Evolutionary conservation across 1,284 basidiomycete genomes (phyloP).

Genomic region (Apiotrichum domesticum): DNA sequence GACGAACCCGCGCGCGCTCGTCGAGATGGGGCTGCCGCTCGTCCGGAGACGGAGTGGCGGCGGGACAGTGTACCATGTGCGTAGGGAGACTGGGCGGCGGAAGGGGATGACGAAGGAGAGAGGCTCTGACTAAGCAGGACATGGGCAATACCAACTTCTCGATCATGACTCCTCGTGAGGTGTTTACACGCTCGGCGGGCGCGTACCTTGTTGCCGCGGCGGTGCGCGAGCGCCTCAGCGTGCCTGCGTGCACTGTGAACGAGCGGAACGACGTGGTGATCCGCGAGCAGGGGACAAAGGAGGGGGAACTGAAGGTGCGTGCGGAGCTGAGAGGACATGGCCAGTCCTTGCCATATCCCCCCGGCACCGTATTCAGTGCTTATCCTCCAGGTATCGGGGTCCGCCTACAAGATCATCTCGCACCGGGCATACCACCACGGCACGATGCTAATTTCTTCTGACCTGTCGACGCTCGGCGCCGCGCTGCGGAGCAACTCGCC

Average conservation of each 20-base stretch:
- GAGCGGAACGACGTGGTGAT: constrained; percentile 87
- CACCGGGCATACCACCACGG: constrained; percentile 95
- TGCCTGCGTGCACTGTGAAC: constrained; percentile 68
- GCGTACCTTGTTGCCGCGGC: constrained; percentile 73
- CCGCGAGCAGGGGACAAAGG: constrained; percentile 45
- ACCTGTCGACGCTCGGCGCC: constrained; percentile 63
- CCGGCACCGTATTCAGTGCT: not conserved
- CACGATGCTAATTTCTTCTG: constrained; percentile 89
- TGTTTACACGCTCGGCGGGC: constrained; percentile 75
- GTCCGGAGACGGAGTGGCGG: constrained; percentile 86
- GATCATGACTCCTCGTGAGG: constrained; percentile 73
- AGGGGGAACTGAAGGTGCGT: constrained; percentile 67
- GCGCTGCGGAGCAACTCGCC: constrained; percentile 62
- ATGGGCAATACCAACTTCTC: constrained; percentile 97
- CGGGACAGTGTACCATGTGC: constrained; percentile 94
- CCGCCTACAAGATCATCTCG: constrained; percentile 92
- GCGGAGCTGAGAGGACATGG: not conserved
- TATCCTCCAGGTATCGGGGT: constrained; percentile 75
- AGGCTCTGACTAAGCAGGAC: constrained; percentile 59
- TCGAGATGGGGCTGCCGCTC: constrained; percentile 60
- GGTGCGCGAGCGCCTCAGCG: constrained; percentile 60
- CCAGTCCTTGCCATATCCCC: not conserved
- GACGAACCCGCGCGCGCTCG: constrained; percentile 63
- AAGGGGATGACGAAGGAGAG: not conserved
- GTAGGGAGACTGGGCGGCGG: constrained; percentile 47